These are phyloP conservation scores for Backusella macrospora DNA, from an alignment of 192 early-diverging fungal genomes.

Conservation along the genomic window DNA sequence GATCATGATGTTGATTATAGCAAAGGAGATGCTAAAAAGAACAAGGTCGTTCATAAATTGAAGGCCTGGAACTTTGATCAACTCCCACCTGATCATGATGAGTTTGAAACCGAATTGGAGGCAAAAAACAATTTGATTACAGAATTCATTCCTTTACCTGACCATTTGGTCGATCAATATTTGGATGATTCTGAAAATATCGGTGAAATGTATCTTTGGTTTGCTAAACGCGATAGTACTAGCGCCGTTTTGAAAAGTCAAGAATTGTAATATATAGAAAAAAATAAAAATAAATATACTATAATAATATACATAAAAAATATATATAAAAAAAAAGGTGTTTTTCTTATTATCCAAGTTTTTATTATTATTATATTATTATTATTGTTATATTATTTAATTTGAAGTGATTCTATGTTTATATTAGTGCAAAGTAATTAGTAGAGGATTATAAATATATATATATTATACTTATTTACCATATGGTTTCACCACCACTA, in stretches of 20 bases:
- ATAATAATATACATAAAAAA: too few relatives aligned
- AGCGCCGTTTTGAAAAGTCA: neutral
- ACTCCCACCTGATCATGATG: slow-evolving; percentile 28
- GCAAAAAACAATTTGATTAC: slow-evolving; percentile 28
- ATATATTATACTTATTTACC: slow-evolving; percentile 9
- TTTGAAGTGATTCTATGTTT: neutral
- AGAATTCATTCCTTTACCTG: slow-evolving; percentile 34
- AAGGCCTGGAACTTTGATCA: slow-evolving; percentile 39
- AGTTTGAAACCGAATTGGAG: slow-evolving; percentile 40
- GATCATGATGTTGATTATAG: slow-evolving; percentile 5
- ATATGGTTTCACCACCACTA: slow-evolving; percentile 12
- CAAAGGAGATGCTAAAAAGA: neutral
- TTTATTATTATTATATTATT: neutral
- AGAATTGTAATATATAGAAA: slow-evolving; percentile 15
- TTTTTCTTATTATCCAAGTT: neutral
- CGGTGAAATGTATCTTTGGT: slow-evolving; percentile 45
- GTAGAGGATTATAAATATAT: neutral
- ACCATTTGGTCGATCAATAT: slow-evolving; percentile 29
- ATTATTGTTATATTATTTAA: slow-evolving; percentile 8
- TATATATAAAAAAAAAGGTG: neutral
- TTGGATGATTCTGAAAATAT: slow-evolving; percentile 26
- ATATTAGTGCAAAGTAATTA: neutral
- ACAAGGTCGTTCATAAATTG: slow-evolving; percentile 28
- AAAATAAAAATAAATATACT: neutral
- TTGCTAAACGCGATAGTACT: slow-evolving; percentile 28